Percentiles rank a stretch among this genome's conserved stretches.
Evolutionary conservation across 805 yeast genomes (phyloP).

Genomic region (Schwanniomyces vanrijiae): DNA sequence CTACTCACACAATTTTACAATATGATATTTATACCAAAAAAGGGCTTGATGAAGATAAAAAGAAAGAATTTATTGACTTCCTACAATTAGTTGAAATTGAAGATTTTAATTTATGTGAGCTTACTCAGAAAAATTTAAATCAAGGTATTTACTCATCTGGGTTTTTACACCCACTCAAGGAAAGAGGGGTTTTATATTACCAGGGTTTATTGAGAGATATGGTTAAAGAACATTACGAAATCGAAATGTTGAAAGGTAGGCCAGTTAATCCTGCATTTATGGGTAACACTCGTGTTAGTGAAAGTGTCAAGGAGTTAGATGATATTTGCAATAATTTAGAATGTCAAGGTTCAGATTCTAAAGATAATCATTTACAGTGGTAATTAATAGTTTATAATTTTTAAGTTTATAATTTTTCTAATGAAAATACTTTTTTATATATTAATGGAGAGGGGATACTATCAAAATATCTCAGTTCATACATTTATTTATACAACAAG

Average conservation of each 20-base stretch:
- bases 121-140: constrained; percentile 60
- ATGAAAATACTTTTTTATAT: no score
- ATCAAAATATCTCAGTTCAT: not conserved
- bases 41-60: constrained; percentile 51
- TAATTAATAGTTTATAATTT: not conserved
- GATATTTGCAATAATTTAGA: constrained; percentile 50
- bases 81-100: constrained; percentile 62
- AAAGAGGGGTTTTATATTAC: constrained; percentile 57
- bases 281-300: constrained; percentile 39
- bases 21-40: constrained; percentile 63
- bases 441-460: not conserved
- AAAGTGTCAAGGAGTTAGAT: constrained; percentile 48
- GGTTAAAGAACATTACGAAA: constrained; percentile 53
- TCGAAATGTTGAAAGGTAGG: constrained; percentile 46
- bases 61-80: constrained; percentile 63
- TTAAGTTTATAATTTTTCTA: no score
- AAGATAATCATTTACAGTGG: constrained; percentile 1
- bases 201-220: constrained; percentile 55
- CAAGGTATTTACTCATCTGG: constrained; percentile 62
- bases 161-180: constrained; percentile 58
- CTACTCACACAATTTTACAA: constrained; percentile 56
- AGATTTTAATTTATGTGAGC: constrained; percentile 58
- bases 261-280: constrained; percentile 54
- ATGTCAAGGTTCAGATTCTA: constrained; percentile 36
- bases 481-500: no score